Conservation (phyloP, 2,329 filamentous ascomycete species). For the Coleophoma cylindrospora region DNA sequence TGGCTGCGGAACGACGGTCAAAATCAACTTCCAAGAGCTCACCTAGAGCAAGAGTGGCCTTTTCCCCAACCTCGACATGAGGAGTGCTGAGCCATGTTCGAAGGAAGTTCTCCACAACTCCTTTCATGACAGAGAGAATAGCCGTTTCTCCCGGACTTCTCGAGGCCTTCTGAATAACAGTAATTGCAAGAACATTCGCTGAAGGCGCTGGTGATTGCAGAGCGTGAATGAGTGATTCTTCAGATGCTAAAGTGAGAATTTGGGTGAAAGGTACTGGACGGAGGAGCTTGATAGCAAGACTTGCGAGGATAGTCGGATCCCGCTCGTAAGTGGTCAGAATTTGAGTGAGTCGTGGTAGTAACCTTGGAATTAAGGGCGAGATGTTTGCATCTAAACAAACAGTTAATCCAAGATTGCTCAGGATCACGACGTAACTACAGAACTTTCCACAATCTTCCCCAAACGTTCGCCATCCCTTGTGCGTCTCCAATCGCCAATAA, state of each 20-base stretch:
- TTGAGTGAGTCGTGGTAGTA: conserved; percentile 48
- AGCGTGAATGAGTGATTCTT: conserved; percentile 45
- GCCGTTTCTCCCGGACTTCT: conserved; percentile 41
- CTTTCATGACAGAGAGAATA: conserved; percentile 43
- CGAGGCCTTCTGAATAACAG: conserved; percentile 51
- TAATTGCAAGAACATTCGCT: conserved; percentile 52
- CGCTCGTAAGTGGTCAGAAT: conserved; percentile 46
- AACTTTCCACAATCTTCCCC: no score
- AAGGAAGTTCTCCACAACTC: conserved; percentile 42
- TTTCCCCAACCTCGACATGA: conserved; percentile 51
- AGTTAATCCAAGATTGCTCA: neutral
- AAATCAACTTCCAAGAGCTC: conserved; percentile 53
- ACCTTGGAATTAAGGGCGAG: conserved; percentile 41
- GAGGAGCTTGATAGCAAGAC: conserved; percentile 51
- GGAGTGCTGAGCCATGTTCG: conserved; percentile 47
- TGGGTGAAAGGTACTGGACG: conserved; percentile 46
- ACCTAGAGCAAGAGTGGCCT: conserved; percentile 42
- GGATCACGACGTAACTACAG: no score
- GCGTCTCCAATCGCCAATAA: no score
- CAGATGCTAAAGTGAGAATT: conserved; percentile 45
- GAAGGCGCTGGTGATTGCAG: conserved; percentile 48
- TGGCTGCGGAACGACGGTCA: conserved; percentile 24
- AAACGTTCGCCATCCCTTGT: no score
- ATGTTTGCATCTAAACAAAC: conserved; percentile 43
- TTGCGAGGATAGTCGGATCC: conserved; percentile 46